Evolutionary conservation across 257 asterid species (phyloP), one percentile per base, ranked within the genome.

Genomic region (Solanum chiquidenum): DNA sequence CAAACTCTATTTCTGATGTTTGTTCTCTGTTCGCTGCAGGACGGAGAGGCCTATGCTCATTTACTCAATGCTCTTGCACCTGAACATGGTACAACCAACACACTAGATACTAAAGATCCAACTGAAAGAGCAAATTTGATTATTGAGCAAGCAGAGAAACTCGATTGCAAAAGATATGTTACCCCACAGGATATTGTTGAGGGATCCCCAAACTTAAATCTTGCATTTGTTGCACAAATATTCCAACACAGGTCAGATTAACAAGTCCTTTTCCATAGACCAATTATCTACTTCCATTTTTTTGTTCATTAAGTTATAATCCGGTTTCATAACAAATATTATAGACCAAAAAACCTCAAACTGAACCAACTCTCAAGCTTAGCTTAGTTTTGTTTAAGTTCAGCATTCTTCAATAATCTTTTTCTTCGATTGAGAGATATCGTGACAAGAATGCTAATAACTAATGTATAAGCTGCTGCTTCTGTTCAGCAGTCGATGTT

Each of bases 171-270:
- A 88, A 91, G 97, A 95, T 95, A 92, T 90, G 93, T 95, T 74
- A 93, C 96, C 87, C 92, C 99, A 40, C 93, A 93, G 90, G 99
- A 97, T 89, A 97, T 97, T 21, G 98, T 95, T 12, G 98, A 97
- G 87, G 98, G 99, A 80, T 94, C 98, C 5, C 16, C 98, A 76
- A 97, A 97, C 86, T 87, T 97, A 82, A 97, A 97, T 92, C 97
- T 97, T 77, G 99, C 98, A n/a, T 97, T 97, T 90, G 98, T 97
- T 29, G 99, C 99, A 44, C 98, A 97, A 86, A 94, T 95, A 92
- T 97, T 97, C 92, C 98, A 97, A 87, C 92, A 97, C 88, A 95
- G 98, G 99, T 95, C 62, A 79, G 87, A 49, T 31, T 49, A 29
- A 79, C 13, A 79, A 29, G 69, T 1, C 29, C 44, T 82, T 82